phyloP scores from a whole-genome alignment of 192 early-diverging fungal genomes.

The Coemansia sp. region DNA sequence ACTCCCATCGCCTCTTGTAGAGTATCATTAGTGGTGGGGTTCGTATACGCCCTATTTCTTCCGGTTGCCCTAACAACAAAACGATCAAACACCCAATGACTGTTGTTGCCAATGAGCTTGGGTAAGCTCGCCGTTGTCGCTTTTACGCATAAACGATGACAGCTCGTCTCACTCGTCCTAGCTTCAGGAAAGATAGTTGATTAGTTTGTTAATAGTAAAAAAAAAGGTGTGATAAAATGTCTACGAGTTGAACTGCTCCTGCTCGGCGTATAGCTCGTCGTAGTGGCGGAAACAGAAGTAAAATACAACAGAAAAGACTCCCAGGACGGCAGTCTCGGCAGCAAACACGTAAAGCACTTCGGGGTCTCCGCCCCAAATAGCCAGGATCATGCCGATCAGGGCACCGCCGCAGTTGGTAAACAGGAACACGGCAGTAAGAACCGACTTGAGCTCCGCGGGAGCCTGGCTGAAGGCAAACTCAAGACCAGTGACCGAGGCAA shows the following conservation, averaged over 20 bases:
- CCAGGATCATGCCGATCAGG: conserved; percentile 48
- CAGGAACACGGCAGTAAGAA: conserved; percentile 71
- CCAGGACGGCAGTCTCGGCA: conserved; percentile 42
- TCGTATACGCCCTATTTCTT: neutral
- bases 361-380: conserved; percentile 58
- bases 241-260: conserved; percentile 20
- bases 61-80: neutral
- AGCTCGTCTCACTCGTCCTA: neutral
- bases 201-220: neutral
- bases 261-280: conserved; percentile 32
- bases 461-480: conserved; percentile 73
- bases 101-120: neutral
- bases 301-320: conserved; percentile 45
- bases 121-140: neutral
- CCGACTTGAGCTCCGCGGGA: conserved; percentile 64
- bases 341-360: conserved; percentile 63
- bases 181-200: neutral
- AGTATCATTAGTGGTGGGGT: neutral
- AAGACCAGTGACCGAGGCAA: conserved; percentile 70
- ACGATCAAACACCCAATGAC: neutral
- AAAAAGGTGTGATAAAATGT: neutral
- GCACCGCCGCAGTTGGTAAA: conserved; percentile 61
- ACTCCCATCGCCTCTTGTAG: too few relatives aligned
- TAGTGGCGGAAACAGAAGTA: conserved; percentile 57
- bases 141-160: neutral